phyloP scores from a whole-genome alignment of 306 rosid species.

The Casuarina glauca region DNA sequence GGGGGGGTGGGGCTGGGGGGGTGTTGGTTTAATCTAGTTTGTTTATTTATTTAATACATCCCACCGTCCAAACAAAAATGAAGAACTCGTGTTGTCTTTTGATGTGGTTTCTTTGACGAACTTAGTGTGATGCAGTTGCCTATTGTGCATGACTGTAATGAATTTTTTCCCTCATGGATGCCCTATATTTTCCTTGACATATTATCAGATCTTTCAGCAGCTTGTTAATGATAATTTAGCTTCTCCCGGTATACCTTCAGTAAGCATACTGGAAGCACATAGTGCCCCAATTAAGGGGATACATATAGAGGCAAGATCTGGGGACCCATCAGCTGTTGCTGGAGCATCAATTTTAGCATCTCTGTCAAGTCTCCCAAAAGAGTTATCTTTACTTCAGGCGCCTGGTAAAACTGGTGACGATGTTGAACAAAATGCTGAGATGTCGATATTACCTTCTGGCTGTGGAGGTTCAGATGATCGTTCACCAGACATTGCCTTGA shows the following conservation, averaged over 20 bases:
- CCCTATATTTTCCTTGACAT: slow-evolving; percentile 43
- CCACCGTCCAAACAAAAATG: slow-evolving; percentile 4
- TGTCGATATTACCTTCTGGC: slow-evolving; percentile 50
- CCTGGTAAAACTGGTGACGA: slow-evolving; percentile 57
- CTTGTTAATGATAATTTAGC: slow-evolving; percentile 51
- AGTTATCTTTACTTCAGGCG: slow-evolving; percentile 59
- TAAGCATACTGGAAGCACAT: slow-evolving; percentile 83
- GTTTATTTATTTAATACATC: neutral
- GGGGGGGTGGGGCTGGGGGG: no score
- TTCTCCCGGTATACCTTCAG: slow-evolving; percentile 54
- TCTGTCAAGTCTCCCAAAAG: slow-evolving; percentile 65
- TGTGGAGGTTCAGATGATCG: slow-evolving; percentile 46
- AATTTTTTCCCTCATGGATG: slow-evolving; percentile 14
- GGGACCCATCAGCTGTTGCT: slow-evolving; percentile 87
- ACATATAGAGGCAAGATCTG: slow-evolving; percentile 73
- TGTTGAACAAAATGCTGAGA: slow-evolving; percentile 51
- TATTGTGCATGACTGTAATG: neutral
- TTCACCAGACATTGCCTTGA: slow-evolving; percentile 51
- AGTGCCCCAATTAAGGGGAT: slow-evolving; percentile 68
- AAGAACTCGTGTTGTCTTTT: slow-evolving; percentile 18
- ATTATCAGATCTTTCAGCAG: slow-evolving; percentile 77
- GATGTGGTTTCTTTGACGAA: slow-evolving; percentile 1
- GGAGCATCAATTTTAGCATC: slow-evolving; percentile 91
- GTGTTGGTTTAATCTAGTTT: neutral
- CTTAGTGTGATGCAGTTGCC: neutral